These are phyloP conservation scores for Cyberlindnera saturnus DNA, from an alignment of 805 yeast species.

Conservation along the genomic window DNA sequence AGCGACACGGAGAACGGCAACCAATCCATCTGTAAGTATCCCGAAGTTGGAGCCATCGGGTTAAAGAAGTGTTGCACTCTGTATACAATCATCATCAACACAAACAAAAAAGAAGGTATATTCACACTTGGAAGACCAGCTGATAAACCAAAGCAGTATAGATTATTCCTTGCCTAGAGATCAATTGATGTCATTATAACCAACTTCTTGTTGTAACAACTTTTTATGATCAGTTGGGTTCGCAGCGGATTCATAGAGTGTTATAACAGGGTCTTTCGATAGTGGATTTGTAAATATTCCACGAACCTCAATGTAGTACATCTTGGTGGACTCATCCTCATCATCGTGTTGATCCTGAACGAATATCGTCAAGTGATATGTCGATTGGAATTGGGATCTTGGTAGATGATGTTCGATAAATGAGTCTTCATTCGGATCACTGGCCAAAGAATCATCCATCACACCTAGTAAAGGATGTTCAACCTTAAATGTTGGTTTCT, in stretches of 20 bases:
- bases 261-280: constrained; percentile 61
- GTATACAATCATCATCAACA: constrained; percentile 16
- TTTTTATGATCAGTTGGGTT: constrained; percentile 83
- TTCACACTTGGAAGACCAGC: constrained; percentile 15
- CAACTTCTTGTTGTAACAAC: constrained; percentile 14
- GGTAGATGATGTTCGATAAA: constrained; percentile 83
- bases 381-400: constrained; percentile 65
- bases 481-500: constrained; percentile 44
- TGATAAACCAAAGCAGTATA: constrained; percentile 10
- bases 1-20: constrained; percentile 16
- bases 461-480: constrained; percentile 65
- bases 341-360: constrained; percentile 59
- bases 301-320: constrained; percentile 72
- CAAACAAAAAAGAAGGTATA: constrained; percentile 9
- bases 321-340: constrained; percentile 48
- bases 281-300: constrained; percentile 57
- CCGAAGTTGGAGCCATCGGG: constrained; percentile 12
- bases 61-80: constrained; percentile 14
- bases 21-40: constrained; percentile 18
- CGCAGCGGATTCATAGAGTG: constrained; percentile 86
- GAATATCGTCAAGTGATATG: constrained; percentile 60
- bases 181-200: neutral
- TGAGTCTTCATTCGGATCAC: constrained; percentile 36
- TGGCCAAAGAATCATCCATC: constrained; percentile 34
- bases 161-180: constrained; percentile 6